Conservation (phyloP, 2,329 filamentous ascomycete species). For the Calonectria hawksworthii region DNA sequence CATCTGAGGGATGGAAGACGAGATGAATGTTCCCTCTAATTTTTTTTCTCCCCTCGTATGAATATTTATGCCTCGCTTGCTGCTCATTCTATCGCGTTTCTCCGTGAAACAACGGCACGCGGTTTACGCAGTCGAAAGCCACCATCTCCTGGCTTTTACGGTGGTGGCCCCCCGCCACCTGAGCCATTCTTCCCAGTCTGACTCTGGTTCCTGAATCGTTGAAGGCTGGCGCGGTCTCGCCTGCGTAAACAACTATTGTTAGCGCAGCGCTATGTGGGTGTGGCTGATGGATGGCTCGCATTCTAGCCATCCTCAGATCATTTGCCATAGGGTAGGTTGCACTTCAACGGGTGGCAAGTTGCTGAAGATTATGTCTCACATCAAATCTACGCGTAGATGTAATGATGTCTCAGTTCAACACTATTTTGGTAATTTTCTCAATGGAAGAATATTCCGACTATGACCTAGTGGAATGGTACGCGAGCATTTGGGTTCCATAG, state of each 20-base stretch:
- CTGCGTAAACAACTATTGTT: not conserved
- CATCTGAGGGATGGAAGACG: not conserved
- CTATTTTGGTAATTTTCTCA: not conserved
- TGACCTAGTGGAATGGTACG: not conserved
- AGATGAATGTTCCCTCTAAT: not conserved
- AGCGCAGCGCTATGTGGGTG: not conserved
- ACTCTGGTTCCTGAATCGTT: not conserved
- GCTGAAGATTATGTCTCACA: not conserved
- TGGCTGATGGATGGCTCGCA: not conserved
- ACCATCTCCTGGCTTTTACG: not conserved
- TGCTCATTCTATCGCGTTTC: not conserved
- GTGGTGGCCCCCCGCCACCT: not conserved
- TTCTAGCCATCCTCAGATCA: not conserved
- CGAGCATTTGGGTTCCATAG: not conserved
- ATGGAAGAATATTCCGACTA: not conserved
- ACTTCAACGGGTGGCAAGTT: not conserved
- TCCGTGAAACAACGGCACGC: not conserved
- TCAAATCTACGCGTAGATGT: not conserved
- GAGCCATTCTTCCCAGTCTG: not conserved
- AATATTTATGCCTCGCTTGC: not conserved
- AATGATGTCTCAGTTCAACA: not conserved
- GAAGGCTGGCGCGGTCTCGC: not conserved
- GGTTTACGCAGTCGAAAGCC: not conserved
- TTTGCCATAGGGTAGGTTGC: not conserved
- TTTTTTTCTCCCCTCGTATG: not conserved